Evolutionary conservation across 1,284 basidiomycete genomes (phyloP).

Genomic region (Moesziomyces sp.): DNA sequence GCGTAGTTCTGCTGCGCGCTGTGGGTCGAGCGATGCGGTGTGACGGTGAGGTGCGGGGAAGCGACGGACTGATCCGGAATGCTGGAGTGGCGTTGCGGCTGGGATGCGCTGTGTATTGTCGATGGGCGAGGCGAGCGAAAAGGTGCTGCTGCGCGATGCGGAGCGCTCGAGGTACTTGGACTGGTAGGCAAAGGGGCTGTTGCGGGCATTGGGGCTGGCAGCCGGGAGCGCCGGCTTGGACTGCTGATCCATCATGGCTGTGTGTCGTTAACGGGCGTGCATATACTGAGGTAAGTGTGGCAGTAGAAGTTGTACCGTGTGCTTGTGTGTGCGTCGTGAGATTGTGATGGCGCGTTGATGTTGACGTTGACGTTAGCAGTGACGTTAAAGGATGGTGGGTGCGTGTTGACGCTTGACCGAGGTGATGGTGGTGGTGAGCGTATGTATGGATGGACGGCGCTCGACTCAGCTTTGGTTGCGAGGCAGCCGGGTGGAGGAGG

Average conservation of each 20-base stretch:
- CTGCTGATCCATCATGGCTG: constrained; percentile 46
- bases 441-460: too few species aligned
- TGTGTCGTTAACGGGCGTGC: background rate
- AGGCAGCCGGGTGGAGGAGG: too few species aligned
- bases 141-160: constrained; percentile 52
- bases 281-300: too few species aligned
- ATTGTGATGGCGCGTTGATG: background rate
- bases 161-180: constrained; percentile 61
- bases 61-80: constrained; percentile 48
- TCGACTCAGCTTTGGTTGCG: too few species aligned
- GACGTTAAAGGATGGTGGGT: too few species aligned
- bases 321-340: background rate
- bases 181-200: constrained; percentile 61
- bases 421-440: too few species aligned
- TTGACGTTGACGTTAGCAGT: too few species aligned
- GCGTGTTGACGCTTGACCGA: too few species aligned
- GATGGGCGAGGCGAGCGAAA: constrained; percentile 46
- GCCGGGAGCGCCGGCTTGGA: constrained; percentile 41
- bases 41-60: constrained; percentile 60
- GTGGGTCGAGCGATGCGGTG: constrained; percentile 55
- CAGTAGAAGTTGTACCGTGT: background rate
- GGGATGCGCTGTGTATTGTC: constrained; percentile 9
- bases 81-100: constrained; percentile 32
- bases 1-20: constrained; percentile 44
- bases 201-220: constrained; percentile 50